A percentile compares a stretch with the other conserved stretches of the same genome.
Conservation (phyloP, 805 yeast species). For the Starmerella apicola region DNA sequence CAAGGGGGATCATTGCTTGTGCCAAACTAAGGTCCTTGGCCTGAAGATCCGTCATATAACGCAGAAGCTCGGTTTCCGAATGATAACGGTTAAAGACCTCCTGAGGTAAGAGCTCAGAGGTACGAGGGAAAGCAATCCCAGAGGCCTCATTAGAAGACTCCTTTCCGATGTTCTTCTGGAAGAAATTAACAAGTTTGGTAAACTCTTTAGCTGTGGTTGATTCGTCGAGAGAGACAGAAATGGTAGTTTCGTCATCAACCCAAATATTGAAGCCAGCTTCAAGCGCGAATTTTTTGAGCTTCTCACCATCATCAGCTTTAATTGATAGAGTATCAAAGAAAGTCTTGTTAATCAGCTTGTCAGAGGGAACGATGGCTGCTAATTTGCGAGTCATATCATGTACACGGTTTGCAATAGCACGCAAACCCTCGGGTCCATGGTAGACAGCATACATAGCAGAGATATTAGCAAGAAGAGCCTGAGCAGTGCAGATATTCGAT, state of each 20-base stretch:
- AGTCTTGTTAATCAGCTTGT: slow-evolving; percentile 39
- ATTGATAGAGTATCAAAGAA: slow-evolving; percentile 87
- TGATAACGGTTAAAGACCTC: slow-evolving; percentile 78
- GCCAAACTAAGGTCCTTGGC: slow-evolving; percentile 84
- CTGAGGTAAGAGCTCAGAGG: slow-evolving; percentile 38
- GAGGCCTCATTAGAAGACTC: slow-evolving; percentile 8
- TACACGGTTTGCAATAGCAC: slow-evolving; percentile 62
- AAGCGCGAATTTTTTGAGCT: slow-evolving; percentile 46
- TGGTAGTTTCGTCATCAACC: slow-evolving; percentile 46
- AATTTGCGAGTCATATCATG: slow-evolving; percentile 61
- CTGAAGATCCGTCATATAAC: slow-evolving; percentile 79
- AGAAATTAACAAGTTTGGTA: slow-evolving; percentile 41
- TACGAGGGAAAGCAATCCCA: slow-evolving; percentile 30
- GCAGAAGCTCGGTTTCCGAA: slow-evolving; percentile 87
- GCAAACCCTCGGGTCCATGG: slow-evolving; percentile 85
- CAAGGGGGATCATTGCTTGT: slow-evolving; percentile 92
- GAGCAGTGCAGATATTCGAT: slow-evolving; percentile 95
- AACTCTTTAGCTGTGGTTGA: slow-evolving; percentile 59
- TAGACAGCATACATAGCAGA: slow-evolving; percentile 92
- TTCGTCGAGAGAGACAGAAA: slow-evolving; percentile 85
- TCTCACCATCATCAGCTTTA: slow-evolving; percentile 38
- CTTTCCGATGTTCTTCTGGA: slow-evolving; percentile 24
- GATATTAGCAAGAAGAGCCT: slow-evolving; percentile 89
- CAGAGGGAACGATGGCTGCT: slow-evolving; percentile 42
- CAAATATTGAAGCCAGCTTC: slow-evolving; percentile 61